Evolutionary conservation across 1,284 basidiomycete species (phyloP), one percentile per base, ranked within the genome.

Genomic region (Fistulinella cinereoalba): DNA sequence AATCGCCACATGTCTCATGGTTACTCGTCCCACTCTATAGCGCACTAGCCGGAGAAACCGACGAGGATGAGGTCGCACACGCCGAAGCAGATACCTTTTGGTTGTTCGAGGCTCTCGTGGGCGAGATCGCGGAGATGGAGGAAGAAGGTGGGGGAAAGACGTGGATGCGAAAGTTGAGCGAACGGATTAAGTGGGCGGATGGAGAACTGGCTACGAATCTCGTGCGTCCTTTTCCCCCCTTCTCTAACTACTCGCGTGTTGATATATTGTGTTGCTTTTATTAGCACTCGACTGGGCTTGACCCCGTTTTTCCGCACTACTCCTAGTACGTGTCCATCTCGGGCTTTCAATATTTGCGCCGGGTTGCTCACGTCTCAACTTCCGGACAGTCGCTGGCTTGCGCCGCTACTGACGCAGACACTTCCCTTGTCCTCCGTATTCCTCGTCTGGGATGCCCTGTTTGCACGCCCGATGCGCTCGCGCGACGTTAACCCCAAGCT

Each of bases 1-100:
- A 79, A 39, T 83, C 83, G 0, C 81, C 81, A 13, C 76, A 86
- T 52, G 73, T 83, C 42, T 77, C 83, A 4, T 83, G 84, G 22
- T 60, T 88, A 11, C 71, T 89, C 6, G 72, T 87, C 16, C 82
- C 83, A 0, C 58, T 89, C n/a, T 88, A 88, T 59, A 73, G 74
- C 8, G 78, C 77, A 0, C 67, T 88, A 38, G 65, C 71, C 19
- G 75, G 79, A 56, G 86, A 89, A 57, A 71, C 80, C 1, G 77
- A 86, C 16, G 65, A 74, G 0, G 72, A 78, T 46, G 83, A 87
- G 40, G 56, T 76, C 7, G 73, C 76, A 2, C 86, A 90, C 61
- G 75, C 76, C 7, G 88, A 90, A 62, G 87, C 88, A 1, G 88
- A 90, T 56, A 76, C 82, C 0, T 90, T 90, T 64, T 90, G 87